A percentile compares a stretch with the other conserved stretches of the same genome.
These are phyloP conservation scores for Didymella keratinophila DNA, from an alignment of 2,329 filamentous ascomycete species.

Conservation along the genomic window DNA sequence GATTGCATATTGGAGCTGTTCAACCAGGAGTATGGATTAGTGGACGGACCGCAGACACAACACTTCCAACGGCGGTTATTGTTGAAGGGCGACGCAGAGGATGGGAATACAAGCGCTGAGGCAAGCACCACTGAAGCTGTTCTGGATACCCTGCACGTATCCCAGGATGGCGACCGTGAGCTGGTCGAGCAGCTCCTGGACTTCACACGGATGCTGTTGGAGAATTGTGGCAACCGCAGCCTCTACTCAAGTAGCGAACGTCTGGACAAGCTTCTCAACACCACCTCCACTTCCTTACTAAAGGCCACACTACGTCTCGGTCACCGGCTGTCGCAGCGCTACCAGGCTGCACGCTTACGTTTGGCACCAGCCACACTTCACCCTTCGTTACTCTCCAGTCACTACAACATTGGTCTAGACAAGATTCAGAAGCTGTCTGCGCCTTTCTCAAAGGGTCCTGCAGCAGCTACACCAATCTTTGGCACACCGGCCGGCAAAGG, in stretches of 20 bases:
- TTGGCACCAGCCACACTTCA: constrained; percentile 71
- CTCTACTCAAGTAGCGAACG: constrained; percentile 94
- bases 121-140: constrained; percentile 58
- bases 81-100: constrained; percentile 63
- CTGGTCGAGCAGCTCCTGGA: constrained; percentile 80
- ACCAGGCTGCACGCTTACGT: constrained; percentile 86
- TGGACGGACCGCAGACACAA: constrained; percentile 78
- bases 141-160: constrained; percentile 66
- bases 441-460: constrained; percentile 77
- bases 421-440: constrained; percentile 83
- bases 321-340: constrained; percentile 88
- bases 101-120: constrained; percentile 39
- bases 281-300: constrained; percentile 80
- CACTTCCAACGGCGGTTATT: constrained; percentile 75
- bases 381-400: constrained; percentile 77
- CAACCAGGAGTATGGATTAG: constrained; percentile 79
- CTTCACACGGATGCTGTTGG: constrained; percentile 87
- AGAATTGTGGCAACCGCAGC: constrained; percentile 96
- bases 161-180: constrained; percentile 77
- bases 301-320: constrained; percentile 80
- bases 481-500: constrained; percentile 69
- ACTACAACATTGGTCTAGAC: constrained; percentile 78
- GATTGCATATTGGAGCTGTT: constrained; percentile 86
- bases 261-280: constrained; percentile 87
- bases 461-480: constrained; percentile 59